Evolutionary conservation across 345 rosid species (phyloP).

Genomic region (Xanthoceras sorbifolium): DNA sequence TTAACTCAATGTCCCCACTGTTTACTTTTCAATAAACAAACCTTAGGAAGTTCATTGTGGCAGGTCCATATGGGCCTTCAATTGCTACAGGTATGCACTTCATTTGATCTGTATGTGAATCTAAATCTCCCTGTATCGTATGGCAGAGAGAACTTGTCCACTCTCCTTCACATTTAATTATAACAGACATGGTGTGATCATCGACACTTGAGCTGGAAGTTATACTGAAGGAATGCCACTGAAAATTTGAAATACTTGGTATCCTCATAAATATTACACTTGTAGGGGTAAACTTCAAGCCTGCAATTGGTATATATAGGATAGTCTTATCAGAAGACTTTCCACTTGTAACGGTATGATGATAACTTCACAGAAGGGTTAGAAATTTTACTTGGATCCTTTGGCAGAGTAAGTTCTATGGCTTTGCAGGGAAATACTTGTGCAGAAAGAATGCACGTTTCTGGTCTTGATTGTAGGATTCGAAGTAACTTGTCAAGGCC

Average conservation of each 20-base stretch:
- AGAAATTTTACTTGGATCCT: constrained; percentile 54
- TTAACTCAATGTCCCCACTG: no score
- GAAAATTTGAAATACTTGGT: constrained; percentile 57
- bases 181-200: constrained; percentile 51
- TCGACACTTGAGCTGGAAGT: constrained; percentile 65
- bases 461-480: constrained; percentile 64
- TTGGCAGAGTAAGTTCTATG: constrained; percentile 67
- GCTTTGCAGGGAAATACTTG: constrained; percentile 56
- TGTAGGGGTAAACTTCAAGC: constrained; percentile 62
- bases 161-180: constrained; percentile 60
- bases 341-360: not conserved
- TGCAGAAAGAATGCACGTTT: constrained; percentile 55
- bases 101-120: constrained; percentile 33
- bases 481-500: constrained; percentile 74
- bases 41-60: constrained; percentile 67
- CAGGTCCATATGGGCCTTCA: constrained; percentile 93
- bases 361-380: not conserved
- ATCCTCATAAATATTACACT: constrained; percentile 72
- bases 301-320: constrained; percentile 37
- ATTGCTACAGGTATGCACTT: constrained; percentile 46
- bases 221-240: constrained; percentile 89
- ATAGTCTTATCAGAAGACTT: not conserved
- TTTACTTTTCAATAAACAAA: no score
- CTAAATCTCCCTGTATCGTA: constrained; percentile 43
- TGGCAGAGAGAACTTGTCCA: constrained; percentile 70